These are phyloP conservation scores for Candida pini DNA, from an alignment of 805 yeast species.

Conservation along the genomic window DNA sequence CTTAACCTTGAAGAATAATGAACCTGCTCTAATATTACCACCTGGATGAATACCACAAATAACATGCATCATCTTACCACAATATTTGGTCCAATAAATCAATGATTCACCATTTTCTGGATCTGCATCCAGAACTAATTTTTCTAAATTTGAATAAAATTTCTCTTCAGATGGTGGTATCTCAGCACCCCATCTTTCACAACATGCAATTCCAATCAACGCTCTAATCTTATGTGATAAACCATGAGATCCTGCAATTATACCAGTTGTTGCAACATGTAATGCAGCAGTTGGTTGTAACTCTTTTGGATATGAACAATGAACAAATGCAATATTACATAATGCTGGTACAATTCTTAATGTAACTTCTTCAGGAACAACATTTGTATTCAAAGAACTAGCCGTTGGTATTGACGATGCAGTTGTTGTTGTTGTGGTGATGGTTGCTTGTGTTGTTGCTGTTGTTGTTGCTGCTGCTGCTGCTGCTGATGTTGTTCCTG, in stretches of 20 bases:
- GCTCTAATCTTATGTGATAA: slow-evolving; percentile 68
- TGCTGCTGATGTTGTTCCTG: too few species aligned
- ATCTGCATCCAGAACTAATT: slow-evolving; percentile 40
- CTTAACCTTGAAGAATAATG: slow-evolving; percentile 40
- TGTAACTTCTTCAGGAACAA: slow-evolving; percentile 53
- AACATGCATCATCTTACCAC: slow-evolving; percentile 71
- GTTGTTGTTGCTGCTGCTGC: too few species aligned
- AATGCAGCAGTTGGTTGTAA: slow-evolving; percentile 70
- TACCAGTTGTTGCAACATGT: slow-evolving; percentile 68
- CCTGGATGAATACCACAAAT: slow-evolving; percentile 81
- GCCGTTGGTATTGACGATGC: too few species aligned
- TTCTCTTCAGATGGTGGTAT: slow-evolving; percentile 50
- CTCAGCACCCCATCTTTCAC: slow-evolving; percentile 82
- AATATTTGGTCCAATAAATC: slow-evolving; percentile 68
- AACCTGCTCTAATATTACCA: slow-evolving; percentile 63
- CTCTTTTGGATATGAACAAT: slow-evolving; percentile 72
- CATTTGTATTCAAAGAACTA: slow-evolving; percentile 29
- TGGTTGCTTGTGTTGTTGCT: too few species aligned
- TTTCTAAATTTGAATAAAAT: slow-evolving; percentile 42
- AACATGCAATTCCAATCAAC: slow-evolving; percentile 63
- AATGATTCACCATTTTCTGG: slow-evolving; percentile 37
- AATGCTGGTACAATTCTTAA: slow-evolving; percentile 63
- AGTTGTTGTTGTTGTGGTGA: too few species aligned
- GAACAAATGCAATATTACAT: slow-evolving; percentile 70
- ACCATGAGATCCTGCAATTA: slow-evolving; percentile 72